phyloP scores from a whole-genome alignment of 2,329 filamentous ascomycete genomes.

The Beauveria australis region DNA sequence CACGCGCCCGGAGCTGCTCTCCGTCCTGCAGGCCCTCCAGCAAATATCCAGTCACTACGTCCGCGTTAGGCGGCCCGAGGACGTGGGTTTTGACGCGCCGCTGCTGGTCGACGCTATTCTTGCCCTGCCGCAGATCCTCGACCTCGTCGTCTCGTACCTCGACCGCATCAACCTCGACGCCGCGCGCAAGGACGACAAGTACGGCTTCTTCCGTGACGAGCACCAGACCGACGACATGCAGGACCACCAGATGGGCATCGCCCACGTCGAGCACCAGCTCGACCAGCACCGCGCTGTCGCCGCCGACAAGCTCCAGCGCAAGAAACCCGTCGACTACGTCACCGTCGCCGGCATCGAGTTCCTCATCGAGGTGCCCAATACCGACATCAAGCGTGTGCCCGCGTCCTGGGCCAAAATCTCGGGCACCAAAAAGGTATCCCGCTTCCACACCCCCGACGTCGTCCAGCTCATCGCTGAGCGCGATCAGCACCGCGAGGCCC shows the following conservation, averaged over 20 bases:
- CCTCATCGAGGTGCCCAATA: conserved; percentile 83
- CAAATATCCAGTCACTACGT: conserved; percentile 70
- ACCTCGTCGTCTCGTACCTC: conserved; percentile 65
- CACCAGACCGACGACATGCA: conserved; percentile 84
- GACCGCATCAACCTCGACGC: conserved; percentile 79
- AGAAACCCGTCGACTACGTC: conserved; percentile 59
- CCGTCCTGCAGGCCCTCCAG: conserved; percentile 78
- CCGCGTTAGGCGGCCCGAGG: conserved; percentile 52
- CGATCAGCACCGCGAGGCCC: conserved; percentile 88
- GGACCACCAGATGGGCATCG: conserved; percentile 83
- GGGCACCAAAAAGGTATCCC: conserved; percentile 83
- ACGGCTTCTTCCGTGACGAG: conserved; percentile 81
- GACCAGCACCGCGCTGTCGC: conserved; percentile 66
- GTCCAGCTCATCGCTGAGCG: conserved; percentile 74
- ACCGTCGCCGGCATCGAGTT: conserved; percentile 90
- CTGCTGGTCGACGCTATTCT: conserved; percentile 65
- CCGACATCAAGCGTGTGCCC: conserved; percentile 75
- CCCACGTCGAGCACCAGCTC: conserved; percentile 83
- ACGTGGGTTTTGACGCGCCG: conserved; percentile 64
- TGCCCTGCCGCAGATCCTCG: conserved; percentile 66
- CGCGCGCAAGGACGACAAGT: conserved; percentile 83
- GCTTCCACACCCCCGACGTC: conserved; percentile 92
- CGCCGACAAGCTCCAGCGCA: conserved; percentile 63
- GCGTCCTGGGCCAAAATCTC: conserved; percentile 94
- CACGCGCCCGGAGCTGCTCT: conserved; percentile 77